Percentiles rank a stretch among this genome's conserved stretches.
These are phyloP conservation scores for Rhodomyrtus psidioides DNA, from an alignment of 441 rosid genomes.

Conservation along the genomic window DNA sequence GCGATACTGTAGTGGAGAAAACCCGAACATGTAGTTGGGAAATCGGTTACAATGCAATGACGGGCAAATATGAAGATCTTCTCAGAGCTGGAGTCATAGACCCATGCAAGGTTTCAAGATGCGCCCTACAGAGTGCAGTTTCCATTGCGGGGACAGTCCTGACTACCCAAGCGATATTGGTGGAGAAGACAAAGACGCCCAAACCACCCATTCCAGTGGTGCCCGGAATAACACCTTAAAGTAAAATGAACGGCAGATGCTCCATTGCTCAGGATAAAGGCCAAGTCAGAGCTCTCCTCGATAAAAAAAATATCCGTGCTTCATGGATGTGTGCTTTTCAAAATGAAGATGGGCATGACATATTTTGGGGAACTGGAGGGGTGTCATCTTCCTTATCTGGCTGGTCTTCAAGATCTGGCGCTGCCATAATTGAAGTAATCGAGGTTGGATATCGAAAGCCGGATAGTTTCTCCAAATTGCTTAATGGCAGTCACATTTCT, in stretches of 20 bases:
- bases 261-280: not conserved
- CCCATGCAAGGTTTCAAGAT: constrained; percentile 73
- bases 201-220: constrained; percentile 47
- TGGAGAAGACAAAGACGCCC: constrained; percentile 55
- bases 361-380: not conserved
- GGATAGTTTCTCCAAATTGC: not conserved
- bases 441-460: not conserved
- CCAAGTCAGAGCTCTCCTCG: not conserved
- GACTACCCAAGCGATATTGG: constrained; percentile 71
- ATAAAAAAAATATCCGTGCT: not conserved
- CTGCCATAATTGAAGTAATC: not conserved
- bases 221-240: constrained; percentile 59
- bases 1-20: constrained; percentile 64
- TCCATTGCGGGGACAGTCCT: constrained; percentile 71
- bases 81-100: constrained; percentile 49
- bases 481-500: not conserved
- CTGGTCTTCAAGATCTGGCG: not conserved
- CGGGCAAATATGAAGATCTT: constrained; percentile 66
- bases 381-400: not conserved
- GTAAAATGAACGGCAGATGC: not conserved
- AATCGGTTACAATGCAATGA: constrained; percentile 73
- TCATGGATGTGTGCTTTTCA: not conserved
- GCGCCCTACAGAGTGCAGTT: constrained; percentile 75
- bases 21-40: constrained; percentile 46
- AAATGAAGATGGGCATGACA: not conserved